Conservation (phyloP, 75 land plant species). For the Ceratopteris richardii region DNA sequence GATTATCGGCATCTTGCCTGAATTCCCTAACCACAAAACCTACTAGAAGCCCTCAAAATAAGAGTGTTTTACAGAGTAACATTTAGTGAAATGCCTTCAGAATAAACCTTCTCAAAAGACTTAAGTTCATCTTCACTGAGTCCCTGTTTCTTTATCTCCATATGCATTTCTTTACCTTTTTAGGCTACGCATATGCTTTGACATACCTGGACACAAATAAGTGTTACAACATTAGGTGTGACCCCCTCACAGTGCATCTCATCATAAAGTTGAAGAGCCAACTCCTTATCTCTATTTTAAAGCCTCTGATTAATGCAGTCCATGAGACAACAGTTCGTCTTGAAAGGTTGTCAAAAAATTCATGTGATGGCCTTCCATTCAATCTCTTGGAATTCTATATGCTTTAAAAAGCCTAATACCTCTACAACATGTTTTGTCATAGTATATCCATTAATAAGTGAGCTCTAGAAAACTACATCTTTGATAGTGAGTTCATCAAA, state of each 20-base stretch:
- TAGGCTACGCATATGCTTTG: slow-evolving; percentile 4
- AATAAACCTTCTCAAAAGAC: slow-evolving; percentile 40
- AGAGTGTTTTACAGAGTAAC: not conserved
- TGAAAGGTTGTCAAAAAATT: slow-evolving; percentile 8
- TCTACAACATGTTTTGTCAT: slow-evolving; percentile 2
- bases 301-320: slow-evolving; percentile 18
- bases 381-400: slow-evolving; percentile 20
- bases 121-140: slow-evolving; percentile 29
- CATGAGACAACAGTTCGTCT: slow-evolving; percentile 22
- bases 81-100: not conserved
- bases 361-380: slow-evolving; percentile 19
- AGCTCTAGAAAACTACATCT: slow-evolving; percentile 48
- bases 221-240: slow-evolving; percentile 12
- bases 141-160: slow-evolving; percentile 20
- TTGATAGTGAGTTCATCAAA: slow-evolving; percentile 27
- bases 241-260: not conserved
- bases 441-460: slow-evolving; percentile 38
- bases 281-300: slow-evolving; percentile 6
- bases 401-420: slow-evolving; percentile 5
- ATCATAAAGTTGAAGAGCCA: slow-evolving; percentile 8
- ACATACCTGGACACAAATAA: slow-evolving; percentile 15
- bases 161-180: slow-evolving; percentile 19
- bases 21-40: too few species aligned
- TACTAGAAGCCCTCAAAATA: slow-evolving; percentile 12
- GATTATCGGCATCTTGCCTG: too few species aligned